Base-by-base conservation (phyloP, 1,139 yeast species). In the Magnusiomyces suaveolens region DNA sequence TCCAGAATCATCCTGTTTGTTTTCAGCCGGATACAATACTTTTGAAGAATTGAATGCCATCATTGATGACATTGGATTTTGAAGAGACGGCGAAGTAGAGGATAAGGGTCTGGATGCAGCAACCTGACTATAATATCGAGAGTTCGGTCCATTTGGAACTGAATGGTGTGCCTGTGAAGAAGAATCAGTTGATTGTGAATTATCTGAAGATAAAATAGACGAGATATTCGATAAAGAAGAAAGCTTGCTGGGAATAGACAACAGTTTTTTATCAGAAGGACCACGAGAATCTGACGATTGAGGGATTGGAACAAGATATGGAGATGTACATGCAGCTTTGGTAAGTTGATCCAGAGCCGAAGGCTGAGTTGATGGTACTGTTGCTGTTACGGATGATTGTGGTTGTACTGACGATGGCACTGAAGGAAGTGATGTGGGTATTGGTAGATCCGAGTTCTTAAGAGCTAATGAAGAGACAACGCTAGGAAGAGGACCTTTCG, bases 281-380 rank as follows among this genome's bases (percentile, higher is more conserved):
- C 57, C 52, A 21, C 51, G 51, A 29, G 60, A 55, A 47, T 60
- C 59, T 26, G 63, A 52, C 46, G 60, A 60, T 38, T 59, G 64
- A 39, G 63, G 63, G 38, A 59, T 60, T 2, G 64, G 61, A 14
- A 59, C 53, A 23, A 62, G 54, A 46, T 63, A 62, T n/a, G 65
- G 65, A 3, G 67, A 63, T 12, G 63, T 61, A 26, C 59, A 52
- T 2, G 63, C 64, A 1, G 63, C 63, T 21, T 62, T 57, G n/a
- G 64, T 57, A 36, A 63, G 57, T 41, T 63, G 66, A 47, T 63
- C 61, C 29, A 58, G 55, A 14, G 57, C 60, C 23, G 62, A 52
- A 46, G 49, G 25, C 48, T 47, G 25, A 46, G 43, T 10, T 21
- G 48, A n/a, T 39, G 50, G 18, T 12, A 6, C 2, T 44, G 39